phyloP scores from a whole-genome alignment of 1,139 yeast genomes.

The Pichia norvegensis region DNA sequence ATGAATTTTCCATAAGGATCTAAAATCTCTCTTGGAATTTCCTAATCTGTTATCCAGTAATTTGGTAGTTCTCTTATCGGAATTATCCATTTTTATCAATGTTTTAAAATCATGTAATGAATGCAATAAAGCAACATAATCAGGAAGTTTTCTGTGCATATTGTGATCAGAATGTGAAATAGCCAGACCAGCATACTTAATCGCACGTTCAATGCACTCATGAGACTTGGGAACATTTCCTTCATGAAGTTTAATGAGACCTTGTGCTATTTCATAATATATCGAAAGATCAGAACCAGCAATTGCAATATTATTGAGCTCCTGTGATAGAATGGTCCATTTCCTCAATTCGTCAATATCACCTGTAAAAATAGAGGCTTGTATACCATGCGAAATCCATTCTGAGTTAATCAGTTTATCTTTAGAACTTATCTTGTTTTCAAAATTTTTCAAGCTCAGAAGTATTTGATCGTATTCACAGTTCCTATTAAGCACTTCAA shows the following conservation, averaged over 20 bases:
- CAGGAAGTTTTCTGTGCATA: constrained; percentile 36
- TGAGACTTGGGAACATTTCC: constrained; percentile 30
- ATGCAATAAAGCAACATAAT: constrained; percentile 54
- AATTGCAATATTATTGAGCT: constrained; percentile 26
- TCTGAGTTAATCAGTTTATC: constrained; percentile 28
- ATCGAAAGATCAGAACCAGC: constrained; percentile 50
- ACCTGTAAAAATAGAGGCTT: constrained; percentile 66
- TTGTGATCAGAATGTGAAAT: constrained; percentile 53
- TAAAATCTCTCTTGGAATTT: constrained; percentile 55
- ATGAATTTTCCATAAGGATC: constrained; percentile 52
- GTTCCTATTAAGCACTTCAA: constrained; percentile 50
- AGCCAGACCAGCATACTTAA: constrained; percentile 49
- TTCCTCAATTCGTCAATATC: constrained; percentile 41
- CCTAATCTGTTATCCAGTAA: constrained; percentile 31
- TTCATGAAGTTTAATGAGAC: constrained; percentile 39
- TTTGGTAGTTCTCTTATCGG: constrained; percentile 13
- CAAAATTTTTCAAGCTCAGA: constrained; percentile 23
- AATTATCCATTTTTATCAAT: constrained; percentile 20
- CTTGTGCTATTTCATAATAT: constrained; percentile 59
- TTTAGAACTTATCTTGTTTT: constrained; percentile 7
- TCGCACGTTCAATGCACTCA: constrained; percentile 42
- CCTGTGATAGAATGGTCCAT: constrained; percentile 48
- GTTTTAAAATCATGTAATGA: constrained; percentile 55
- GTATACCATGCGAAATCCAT: constrained; percentile 63
- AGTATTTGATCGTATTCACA: constrained; percentile 45